Conservation (phyloP, 768 basidiomycete species). For the Mycena venus region DNA sequence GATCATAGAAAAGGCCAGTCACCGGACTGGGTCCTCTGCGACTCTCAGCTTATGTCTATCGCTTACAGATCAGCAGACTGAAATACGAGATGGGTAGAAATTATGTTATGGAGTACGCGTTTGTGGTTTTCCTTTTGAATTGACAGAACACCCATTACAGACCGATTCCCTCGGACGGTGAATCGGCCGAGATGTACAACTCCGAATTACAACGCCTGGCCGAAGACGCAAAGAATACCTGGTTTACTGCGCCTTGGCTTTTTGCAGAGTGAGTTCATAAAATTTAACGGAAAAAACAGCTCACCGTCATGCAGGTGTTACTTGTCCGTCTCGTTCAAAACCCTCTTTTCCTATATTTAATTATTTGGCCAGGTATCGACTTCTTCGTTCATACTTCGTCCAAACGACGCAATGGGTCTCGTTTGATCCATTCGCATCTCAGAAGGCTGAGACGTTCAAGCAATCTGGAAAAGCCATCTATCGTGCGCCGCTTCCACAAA, state of each 20-base stretch:
- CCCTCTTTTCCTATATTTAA: neutral
- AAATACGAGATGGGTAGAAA: slow-evolving; percentile 94
- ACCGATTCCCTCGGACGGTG: slow-evolving; percentile 81
- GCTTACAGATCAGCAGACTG: slow-evolving; percentile 50
- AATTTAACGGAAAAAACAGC: neutral
- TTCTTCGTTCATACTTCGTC: slow-evolving; percentile 80
- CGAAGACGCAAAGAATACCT: slow-evolving; percentile 68
- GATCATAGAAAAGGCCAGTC: slow-evolving; percentile 82
- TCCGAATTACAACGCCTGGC: slow-evolving; percentile 69
- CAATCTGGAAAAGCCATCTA: slow-evolving; percentile 83
- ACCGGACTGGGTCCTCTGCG: slow-evolving; percentile 40
- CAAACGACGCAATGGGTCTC: slow-evolving; percentile 76
- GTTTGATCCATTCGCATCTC: slow-evolving; percentile 86
- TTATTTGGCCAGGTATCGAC: slow-evolving; percentile 75
- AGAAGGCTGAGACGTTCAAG: slow-evolving; percentile 87
- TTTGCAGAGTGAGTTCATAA: slow-evolving; percentile 82
- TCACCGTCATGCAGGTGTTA: slow-evolving; percentile 68
- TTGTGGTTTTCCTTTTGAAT: neutral
- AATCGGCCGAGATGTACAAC: slow-evolving; percentile 82
- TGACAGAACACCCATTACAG: slow-evolving; percentile 50
- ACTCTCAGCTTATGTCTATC: neutral
- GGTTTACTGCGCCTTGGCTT: slow-evolving; percentile 97
- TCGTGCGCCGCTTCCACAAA: slow-evolving; percentile 61
- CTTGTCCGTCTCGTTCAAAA: slow-evolving; percentile 58
- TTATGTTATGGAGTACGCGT: slow-evolving; percentile 71